A percentile compares a stretch with the other conserved stretches of the same genome.
phyloP scores from a whole-genome alignment of 1,284 basidiomycete genomes.

The Cryptococcus wingfieldii region DNA sequence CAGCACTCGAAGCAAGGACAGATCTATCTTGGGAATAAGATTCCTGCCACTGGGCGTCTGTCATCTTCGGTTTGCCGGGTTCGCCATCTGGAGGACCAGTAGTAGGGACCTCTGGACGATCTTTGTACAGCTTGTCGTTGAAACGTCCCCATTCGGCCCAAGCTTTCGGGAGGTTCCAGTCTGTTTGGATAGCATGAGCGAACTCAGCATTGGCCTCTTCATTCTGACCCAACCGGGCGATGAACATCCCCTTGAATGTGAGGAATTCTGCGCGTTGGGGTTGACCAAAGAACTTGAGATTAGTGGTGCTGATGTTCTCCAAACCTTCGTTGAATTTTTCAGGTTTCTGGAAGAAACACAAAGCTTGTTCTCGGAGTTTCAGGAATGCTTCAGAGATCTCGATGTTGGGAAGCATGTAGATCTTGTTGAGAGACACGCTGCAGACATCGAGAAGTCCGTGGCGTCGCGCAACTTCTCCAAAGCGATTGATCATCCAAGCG shows the following conservation, averaged over 20 bases:
- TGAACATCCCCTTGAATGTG: constrained; percentile 99
- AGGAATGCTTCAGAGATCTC: constrained; percentile 99
- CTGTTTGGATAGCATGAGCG: constrained; percentile 91
- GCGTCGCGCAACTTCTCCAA: constrained; percentile 98
- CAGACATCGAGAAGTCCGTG: constrained; percentile 96
- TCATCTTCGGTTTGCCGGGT: constrained; percentile 62
- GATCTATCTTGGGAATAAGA: constrained; percentile 51
- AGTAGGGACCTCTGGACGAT: constrained; percentile 40
- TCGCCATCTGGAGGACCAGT: constrained; percentile 39
- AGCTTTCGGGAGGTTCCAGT: constrained; percentile 90
- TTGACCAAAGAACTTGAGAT: constrained; percentile 94
- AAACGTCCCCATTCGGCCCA: constrained; percentile 99
- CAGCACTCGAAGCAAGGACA: constrained; percentile 77
- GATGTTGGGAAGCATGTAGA: constrained; percentile 98
- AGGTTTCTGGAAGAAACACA: constrained; percentile 95
- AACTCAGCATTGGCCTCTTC: constrained; percentile 93
- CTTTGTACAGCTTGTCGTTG: constrained; percentile 82
- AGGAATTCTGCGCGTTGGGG: constrained; percentile 98
- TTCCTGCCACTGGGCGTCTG: constrained; percentile 53
- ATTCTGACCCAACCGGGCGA: constrained; percentile 77
- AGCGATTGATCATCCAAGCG: constrained; percentile 99
- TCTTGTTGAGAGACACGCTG: constrained; percentile 90
- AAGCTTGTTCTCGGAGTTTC: constrained; percentile 98
- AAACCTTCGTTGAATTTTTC: constrained; percentile 89
- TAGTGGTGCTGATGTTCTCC: constrained; percentile 99